phyloP scores from a whole-genome alignment of 768 basidiomycete species.

The Artomyces pyxidatus region DNA sequence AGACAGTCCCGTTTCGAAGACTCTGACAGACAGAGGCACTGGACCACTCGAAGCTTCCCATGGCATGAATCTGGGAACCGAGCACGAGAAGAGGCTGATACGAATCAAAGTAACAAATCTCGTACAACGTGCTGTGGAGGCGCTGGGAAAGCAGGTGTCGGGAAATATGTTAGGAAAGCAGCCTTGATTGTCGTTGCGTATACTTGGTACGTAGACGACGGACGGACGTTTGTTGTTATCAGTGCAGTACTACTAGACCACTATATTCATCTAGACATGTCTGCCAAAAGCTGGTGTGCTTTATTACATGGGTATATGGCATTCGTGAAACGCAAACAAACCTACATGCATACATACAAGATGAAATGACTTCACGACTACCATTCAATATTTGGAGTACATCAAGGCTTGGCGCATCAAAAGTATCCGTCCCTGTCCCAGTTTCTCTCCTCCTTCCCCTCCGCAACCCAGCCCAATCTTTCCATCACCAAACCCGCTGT shows the following conservation, averaged over 20 bases:
- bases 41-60: neutral
- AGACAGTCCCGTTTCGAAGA: constrained; percentile 8
- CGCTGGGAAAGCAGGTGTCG: neutral
- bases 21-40: neutral
- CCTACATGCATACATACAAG: too few relatives aligned
- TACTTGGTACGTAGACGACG: too few relatives aligned
- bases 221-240: too few relatives aligned
- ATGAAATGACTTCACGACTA: too few relatives aligned
- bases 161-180: neutral
- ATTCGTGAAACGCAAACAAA: too few relatives aligned
- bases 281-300: too few relatives aligned
- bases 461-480: constrained; percentile 13
- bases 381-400: too few relatives aligned
- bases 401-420: too few relatives aligned
- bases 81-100: neutral
- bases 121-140: neutral
- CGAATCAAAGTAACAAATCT: neutral
- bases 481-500: constrained; percentile 44
- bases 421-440: constrained; percentile 1
- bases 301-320: too few relatives aligned
- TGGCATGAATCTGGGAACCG: neutral
- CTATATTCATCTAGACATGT: too few relatives aligned
- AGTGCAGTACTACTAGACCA: too few relatives aligned
- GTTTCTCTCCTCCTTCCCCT: constrained; percentile 1
- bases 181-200: too few relatives aligned